phyloP scores from a whole-genome alignment of 192 early-diverging fungal species.

The Umbelopsis vinacea region DNA sequence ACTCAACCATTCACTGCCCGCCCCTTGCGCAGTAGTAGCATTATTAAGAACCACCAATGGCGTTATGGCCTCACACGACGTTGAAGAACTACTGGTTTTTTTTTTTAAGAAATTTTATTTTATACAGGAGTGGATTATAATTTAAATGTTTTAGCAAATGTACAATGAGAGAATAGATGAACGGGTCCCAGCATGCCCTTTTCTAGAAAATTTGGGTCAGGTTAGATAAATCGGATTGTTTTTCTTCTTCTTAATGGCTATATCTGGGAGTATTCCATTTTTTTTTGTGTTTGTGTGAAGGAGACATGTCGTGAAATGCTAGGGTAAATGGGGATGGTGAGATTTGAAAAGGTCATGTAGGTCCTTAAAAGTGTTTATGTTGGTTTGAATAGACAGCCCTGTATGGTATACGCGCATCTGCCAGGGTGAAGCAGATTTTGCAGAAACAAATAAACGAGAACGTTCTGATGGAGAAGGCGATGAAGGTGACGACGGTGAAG shows the following conservation, averaged over 20 bases:
- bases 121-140: constrained; percentile 10
- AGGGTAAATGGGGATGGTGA: constrained; percentile 9
- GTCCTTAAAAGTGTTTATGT: constrained; percentile 6
- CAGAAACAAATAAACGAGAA: neutral
- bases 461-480: neutral
- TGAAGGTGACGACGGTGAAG: too few relatives aligned
- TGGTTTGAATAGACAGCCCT: constrained; percentile 23
- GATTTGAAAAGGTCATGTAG: constrained; percentile 5
- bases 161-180: neutral
- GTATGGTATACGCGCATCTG: constrained; percentile 24
- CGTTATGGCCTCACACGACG: neutral
- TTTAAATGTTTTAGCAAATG: neutral
- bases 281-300: too few relatives aligned
- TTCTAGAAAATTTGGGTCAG: too few relatives aligned
- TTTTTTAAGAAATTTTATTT: too few relatives aligned
- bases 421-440: constrained; percentile 21
- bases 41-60: neutral
- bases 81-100: too few relatives aligned
- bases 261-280: too few relatives aligned
- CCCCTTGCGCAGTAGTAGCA: too few relatives aligned
- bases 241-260: too few relatives aligned
- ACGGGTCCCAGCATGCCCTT: too few relatives aligned
- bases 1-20: neutral
- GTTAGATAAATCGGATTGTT: too few relatives aligned
- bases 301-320: neutral